A percentile compares a stretch with the other conserved stretches of the same genome.
Conservation (phyloP, 805 yeast species). For the Wickerhamiella galacta region DNA sequence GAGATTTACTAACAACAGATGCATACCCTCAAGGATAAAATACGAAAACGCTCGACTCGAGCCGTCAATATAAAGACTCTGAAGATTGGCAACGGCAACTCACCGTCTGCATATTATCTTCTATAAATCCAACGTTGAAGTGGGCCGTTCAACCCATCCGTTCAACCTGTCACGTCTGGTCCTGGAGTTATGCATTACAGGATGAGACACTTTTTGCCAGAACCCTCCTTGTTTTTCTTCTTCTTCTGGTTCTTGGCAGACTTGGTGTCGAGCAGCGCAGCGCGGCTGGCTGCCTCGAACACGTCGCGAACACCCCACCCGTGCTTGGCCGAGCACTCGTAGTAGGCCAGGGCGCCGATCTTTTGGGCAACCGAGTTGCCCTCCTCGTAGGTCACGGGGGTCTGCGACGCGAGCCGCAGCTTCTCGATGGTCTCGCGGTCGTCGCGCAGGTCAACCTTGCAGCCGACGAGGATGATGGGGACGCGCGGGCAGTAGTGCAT, state of each 20-base stretch:
- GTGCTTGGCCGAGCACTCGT: constrained; percentile 78
- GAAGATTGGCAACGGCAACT: too few relatives aligned
- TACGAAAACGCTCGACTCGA: too few relatives aligned
- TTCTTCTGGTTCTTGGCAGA: constrained; percentile 9
- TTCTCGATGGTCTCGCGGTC: constrained; percentile 63
- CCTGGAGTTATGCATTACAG: constrained; percentile 2
- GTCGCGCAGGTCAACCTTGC: constrained; percentile 77
- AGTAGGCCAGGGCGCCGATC: constrained; percentile 72
- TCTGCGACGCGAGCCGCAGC: constrained; percentile 56
- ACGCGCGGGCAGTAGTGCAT: constrained; percentile 87
- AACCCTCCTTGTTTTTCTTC: constrained; percentile 12
- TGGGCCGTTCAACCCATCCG: too few relatives aligned
- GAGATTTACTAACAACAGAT: too few relatives aligned
- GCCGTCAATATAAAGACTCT: too few relatives aligned
- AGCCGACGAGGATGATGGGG: constrained; percentile 82
- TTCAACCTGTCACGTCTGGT: too few relatives aligned
- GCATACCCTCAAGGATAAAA: too few relatives aligned
- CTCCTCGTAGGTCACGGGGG: constrained; percentile 67
- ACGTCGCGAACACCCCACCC: constrained; percentile 88
- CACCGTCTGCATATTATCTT: too few relatives aligned
- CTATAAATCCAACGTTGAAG: too few relatives aligned
- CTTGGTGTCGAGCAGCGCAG: constrained; percentile 45
- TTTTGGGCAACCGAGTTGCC: constrained; percentile 78
- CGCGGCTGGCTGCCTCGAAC: constrained; percentile 83
- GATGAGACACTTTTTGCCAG: constrained; percentile 7